A percentile compares a stretch with the other conserved stretches of the same genome.
Conservation (phyloP, 257 asterid genomes). For the Penstemon davidsonii region DNA sequence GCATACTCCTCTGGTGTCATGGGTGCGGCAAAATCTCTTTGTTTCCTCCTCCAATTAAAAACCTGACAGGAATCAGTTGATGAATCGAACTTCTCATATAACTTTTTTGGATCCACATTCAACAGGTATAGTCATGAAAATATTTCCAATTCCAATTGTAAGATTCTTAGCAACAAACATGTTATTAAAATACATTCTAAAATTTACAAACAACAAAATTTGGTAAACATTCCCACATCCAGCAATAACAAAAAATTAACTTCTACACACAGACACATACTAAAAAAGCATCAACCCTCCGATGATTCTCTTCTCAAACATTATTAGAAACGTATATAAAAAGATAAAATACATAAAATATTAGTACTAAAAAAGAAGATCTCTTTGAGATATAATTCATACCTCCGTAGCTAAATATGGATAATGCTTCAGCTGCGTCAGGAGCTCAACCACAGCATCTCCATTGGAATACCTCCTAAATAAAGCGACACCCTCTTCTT, state of each 20-base stretch:
- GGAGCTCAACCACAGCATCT: conserved; percentile 61
- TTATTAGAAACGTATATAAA: neutral
- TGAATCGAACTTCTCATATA: neutral
- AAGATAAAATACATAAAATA: neutral
- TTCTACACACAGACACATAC: neutral
- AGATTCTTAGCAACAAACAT: neutral
- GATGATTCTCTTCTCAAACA: neutral
- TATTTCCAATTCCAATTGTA: neutral
- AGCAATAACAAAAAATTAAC: neutral
- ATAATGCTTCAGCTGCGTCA: conserved; percentile 40
- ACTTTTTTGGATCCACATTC: neutral
- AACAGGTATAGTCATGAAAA: neutral
- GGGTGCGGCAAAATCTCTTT: conserved; percentile 51
- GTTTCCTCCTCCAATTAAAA: conserved; percentile 79
- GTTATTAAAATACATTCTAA: neutral
- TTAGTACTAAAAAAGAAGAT: conserved; percentile 11
- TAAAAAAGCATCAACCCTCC: neutral
- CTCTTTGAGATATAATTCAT: conserved; percentile 27
- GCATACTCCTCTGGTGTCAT: conserved; percentile 74
- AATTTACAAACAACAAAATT: conserved; percentile 10
- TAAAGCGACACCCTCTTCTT: conserved; percentile 50
- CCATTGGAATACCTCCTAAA: conserved; percentile 59
- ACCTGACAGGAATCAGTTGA: conserved; percentile 48
- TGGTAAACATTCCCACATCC: neutral
- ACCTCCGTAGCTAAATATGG: conserved; percentile 73